Conservation (phyloP, 1,139 yeast species). For the Blastobotrys capitulatus region DNA sequence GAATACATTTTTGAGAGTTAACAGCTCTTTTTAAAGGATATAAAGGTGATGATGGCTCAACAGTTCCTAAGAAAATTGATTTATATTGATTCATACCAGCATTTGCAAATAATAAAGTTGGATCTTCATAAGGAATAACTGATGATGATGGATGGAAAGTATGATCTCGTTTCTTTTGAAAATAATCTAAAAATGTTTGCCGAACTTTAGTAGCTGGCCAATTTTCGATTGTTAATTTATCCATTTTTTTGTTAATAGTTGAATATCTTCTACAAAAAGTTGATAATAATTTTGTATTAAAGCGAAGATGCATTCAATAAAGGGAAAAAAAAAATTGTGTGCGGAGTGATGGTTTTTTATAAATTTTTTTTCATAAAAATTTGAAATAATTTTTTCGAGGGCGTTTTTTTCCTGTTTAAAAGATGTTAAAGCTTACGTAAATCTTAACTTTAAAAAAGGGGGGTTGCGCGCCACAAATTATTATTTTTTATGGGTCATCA, state of each 20-base stretch:
- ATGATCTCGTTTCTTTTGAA: slow-evolving; percentile 59
- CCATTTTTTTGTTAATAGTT: background rate
- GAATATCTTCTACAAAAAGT: background rate
- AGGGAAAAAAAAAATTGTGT: background rate
- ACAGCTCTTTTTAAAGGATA: slow-evolving; percentile 80
- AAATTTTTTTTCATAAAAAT: slow-evolving; percentile 5
- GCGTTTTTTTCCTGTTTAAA: no score
- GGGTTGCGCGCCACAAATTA: no score
- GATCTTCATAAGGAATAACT: slow-evolving; percentile 96
- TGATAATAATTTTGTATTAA: background rate
- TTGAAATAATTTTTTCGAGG: no score
- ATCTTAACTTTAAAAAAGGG: no score
- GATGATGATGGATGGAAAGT: slow-evolving; percentile 87
- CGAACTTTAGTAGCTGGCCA: slow-evolving; percentile 50
- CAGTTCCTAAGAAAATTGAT: slow-evolving; percentile 94
- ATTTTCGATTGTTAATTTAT: background rate
- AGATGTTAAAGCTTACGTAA: no score
- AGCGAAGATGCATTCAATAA: slow-evolving; percentile 4
- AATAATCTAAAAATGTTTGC: slow-evolving; percentile 76
- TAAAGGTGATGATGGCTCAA: slow-evolving; percentile 87
- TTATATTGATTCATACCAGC: slow-evolving; percentile 99
- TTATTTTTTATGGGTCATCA: no score
- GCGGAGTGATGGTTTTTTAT: background rate
- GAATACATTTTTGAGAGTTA: slow-evolving; percentile 95
- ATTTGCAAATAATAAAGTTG: slow-evolving; percentile 89